Evolutionary conservation across 768 basidiomycete species (phyloP).

Genomic region (Stropharia rugosoannulata): DNA sequence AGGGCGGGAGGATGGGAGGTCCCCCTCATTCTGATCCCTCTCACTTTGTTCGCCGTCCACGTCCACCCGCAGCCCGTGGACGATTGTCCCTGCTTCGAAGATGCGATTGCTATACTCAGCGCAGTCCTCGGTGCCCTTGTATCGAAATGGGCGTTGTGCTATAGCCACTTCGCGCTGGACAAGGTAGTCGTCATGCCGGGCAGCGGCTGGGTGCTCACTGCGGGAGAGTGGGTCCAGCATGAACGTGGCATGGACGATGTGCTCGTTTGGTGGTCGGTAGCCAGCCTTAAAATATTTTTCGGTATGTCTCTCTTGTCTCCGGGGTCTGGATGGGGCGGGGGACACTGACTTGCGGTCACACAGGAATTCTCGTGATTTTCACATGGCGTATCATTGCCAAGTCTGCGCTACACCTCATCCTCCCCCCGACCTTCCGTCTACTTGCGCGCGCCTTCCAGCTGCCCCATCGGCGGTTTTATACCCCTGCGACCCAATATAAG

Average conservation of each 20-base stretch:
- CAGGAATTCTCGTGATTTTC: conserved; percentile 80
- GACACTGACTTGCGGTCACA: background rate
- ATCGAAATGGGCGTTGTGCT: conserved; percentile 62
- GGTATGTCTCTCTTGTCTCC: conserved; percentile 27
- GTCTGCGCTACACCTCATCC: conserved; percentile 62
- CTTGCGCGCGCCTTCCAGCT: conserved; percentile 66
- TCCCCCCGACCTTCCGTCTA: conserved; percentile 84
- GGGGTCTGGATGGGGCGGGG: background rate
- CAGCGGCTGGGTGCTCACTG: conserved; percentile 40
- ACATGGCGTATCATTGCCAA: conserved; percentile 89
- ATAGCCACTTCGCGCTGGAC: conserved; percentile 36
- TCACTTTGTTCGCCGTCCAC: conserved; percentile 77
- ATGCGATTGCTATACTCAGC: conserved; percentile 90
- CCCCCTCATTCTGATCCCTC: conserved; percentile 57
- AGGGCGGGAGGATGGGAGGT: conserved; percentile 46
- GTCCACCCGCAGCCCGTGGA: conserved; percentile 94
- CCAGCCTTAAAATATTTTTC: conserved; percentile 43
- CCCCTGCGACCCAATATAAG: conserved; percentile 86
- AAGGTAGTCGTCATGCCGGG: conserved; percentile 53
- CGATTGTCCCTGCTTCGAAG: conserved; percentile 97
- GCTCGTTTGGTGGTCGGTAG: conserved; percentile 45
- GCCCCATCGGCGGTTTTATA: conserved; percentile 86
- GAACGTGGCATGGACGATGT: conserved; percentile 39
- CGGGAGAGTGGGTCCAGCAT: conserved; percentile 30
- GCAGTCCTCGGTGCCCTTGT: conserved; percentile 76